Evolutionary conservation across 306 rosid genomes (phyloP).

Genomic region (Gillenia trifoliata): DNA sequence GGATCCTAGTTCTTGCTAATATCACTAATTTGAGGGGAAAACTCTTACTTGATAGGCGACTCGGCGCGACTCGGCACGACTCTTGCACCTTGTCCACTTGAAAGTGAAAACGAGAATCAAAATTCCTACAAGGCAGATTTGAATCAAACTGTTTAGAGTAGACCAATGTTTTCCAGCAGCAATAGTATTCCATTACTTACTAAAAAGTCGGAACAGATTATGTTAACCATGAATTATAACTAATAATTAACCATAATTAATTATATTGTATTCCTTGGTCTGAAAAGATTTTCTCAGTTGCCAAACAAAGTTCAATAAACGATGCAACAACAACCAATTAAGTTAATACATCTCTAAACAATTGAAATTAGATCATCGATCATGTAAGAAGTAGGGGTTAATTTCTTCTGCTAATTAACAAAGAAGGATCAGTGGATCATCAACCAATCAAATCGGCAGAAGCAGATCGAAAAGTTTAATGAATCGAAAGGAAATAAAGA

Average conservation of each 20-base stretch:
- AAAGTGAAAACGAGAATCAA: too few relatives aligned
- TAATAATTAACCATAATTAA: background rate
- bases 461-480: background rate
- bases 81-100: too few relatives aligned
- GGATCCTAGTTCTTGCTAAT: too few relatives aligned
- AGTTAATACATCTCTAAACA: background rate
- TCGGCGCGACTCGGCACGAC: too few relatives aligned
- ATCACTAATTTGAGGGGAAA: too few relatives aligned
- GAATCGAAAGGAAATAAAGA: background rate
- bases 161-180: background rate
- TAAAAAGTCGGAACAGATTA: background rate
- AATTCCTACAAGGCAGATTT: too few relatives aligned
- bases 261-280: background rate
- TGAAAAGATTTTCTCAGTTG: background rate
- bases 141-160: too few relatives aligned
- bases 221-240: background rate
- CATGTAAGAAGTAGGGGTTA: background rate
- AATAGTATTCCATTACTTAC: too few relatives aligned
- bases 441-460: background rate
- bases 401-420: background rate
- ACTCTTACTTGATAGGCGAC: too few relatives aligned
- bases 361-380: background rate
- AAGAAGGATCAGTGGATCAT: background rate
- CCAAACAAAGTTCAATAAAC: background rate
- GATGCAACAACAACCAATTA: too few relatives aligned